These are phyloP conservation scores for Citrus cavaleriei DNA, from an alignment of 345 rosid genomes.

Conservation along the genomic window DNA sequence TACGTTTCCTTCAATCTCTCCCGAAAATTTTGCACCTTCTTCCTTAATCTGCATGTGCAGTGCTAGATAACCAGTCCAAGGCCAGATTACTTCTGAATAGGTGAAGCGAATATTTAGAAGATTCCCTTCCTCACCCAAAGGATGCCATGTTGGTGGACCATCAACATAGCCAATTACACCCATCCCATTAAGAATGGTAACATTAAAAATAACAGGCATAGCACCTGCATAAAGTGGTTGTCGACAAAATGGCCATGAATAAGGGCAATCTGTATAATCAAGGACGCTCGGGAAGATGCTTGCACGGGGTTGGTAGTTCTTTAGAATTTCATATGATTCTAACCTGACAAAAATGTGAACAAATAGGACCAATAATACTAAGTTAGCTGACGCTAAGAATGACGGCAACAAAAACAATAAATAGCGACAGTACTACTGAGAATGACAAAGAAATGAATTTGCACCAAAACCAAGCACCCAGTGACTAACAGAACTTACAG, in stretches of 20 bases:
- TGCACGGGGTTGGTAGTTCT: conserved; percentile 86
- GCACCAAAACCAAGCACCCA: background rate
- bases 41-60: conserved; percentile 97
- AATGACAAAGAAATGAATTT: background rate
- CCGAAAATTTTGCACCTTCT: conserved; percentile 84
- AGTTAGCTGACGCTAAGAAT: background rate
- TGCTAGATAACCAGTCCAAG: conserved; percentile 98
- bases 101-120: conserved; percentile 77
- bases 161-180: conserved; percentile 85
- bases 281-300: conserved; percentile 91
- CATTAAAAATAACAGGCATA: conserved; percentile 92
- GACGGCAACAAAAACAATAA: conserved; percentile 10
- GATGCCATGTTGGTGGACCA: conserved; percentile 90
- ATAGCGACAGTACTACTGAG: background rate
- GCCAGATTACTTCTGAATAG: conserved; percentile 91
- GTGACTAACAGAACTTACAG: conserved; percentile 53
- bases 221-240: conserved; percentile 96
- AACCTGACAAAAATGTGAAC: conserved; percentile 58
- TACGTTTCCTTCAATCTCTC: conserved; percentile 84
- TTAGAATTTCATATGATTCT: conserved; percentile 91
- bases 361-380: conserved; percentile 25
- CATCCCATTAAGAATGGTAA: conserved; percentile 94
- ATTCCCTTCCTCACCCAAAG: conserved; percentile 81
- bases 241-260: conserved; percentile 97
- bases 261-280: conserved; percentile 88